Evolutionary conservation across 2,329 filamentous ascomycete species (phyloP).

Genomic region (Sclerotinia spermophila): DNA sequence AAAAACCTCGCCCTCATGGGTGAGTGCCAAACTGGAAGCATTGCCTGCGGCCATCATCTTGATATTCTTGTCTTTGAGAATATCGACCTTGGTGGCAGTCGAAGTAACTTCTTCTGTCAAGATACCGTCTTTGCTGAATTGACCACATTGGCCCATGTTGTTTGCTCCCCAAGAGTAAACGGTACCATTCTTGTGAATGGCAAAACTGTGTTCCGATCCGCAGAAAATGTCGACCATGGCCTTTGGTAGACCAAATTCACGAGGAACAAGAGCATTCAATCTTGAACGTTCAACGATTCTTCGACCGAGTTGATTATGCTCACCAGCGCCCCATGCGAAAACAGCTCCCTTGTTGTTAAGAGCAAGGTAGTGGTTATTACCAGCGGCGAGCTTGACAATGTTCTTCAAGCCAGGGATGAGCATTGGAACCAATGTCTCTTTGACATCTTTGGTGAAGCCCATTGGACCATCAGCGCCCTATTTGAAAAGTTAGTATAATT

Average conservation of each 20-base stretch:
- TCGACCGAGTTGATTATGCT: slow-evolving; percentile 61
- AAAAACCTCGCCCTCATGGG: slow-evolving; percentile 53
- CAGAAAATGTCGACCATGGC: slow-evolving; percentile 35
- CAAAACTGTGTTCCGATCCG: slow-evolving; percentile 79
- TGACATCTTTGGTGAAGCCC: slow-evolving; percentile 43
- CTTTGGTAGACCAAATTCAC: slow-evolving; percentile 21
- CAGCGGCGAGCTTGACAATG: slow-evolving; percentile 50
- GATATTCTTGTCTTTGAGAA: slow-evolving; percentile 53
- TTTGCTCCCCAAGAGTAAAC: slow-evolving; percentile 84
- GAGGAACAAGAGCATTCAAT: slow-evolving; percentile 25
- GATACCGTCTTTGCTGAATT: slow-evolving; percentile 49
- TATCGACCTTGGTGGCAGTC: slow-evolving; percentile 62
- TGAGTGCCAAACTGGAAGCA: slow-evolving; percentile 55
- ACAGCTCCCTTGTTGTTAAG: slow-evolving; percentile 56
- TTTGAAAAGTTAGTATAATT: slow-evolving; percentile 20
- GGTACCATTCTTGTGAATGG: slow-evolving; percentile 61
- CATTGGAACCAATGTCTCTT: slow-evolving; percentile 34
- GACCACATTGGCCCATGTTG: slow-evolving; percentile 78
- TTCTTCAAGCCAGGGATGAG: slow-evolving; percentile 55
- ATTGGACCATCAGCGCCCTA: slow-evolving; percentile 60
- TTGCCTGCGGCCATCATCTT: slow-evolving; percentile 50
- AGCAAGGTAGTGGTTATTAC: slow-evolving; percentile 56
- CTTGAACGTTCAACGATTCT: slow-evolving; percentile 31
- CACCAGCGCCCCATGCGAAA: slow-evolving; percentile 62
- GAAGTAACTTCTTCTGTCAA: slow-evolving; percentile 68